Evolutionary conservation across 768 basidiomycete species (phyloP), one percentile per base, ranked within the genome.

Genomic region (Boletus speciosus): DNA sequence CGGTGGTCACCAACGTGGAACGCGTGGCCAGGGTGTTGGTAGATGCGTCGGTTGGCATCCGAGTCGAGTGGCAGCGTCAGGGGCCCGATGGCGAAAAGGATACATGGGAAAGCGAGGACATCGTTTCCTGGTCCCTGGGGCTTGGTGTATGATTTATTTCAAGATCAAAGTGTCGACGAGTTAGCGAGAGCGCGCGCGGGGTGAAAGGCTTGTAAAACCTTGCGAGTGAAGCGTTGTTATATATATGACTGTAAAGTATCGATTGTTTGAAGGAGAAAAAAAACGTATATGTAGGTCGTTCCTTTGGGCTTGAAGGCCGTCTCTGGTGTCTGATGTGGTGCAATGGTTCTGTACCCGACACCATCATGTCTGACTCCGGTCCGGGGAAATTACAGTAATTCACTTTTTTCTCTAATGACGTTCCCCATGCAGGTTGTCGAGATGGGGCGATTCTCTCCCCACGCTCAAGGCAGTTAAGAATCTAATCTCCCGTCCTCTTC

Each of bases 91-190:
- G 49, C 36, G 42, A 37, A 7, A 68, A 68, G 43, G 36, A 63
- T 10, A 66, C 63, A 10, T 68, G 66, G 63, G 66, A 67, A 34
- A 68, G 59, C 12, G 64, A 68, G 7, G 66, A 63, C 19, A 66
- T 68, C 8, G 47, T 68, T 5, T 51, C 66, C 4, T 63, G 59
- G 66, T 59, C 66, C 7, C 36, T 59, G 11, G 64, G 61, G 11
- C 36, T 60, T 29, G 66, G 66, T 9, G 64, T 54, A 35, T 66
- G 32, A 52, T 21, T 40, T 8, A 29, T 29, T 21, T 14, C 14
- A 21, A 21, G 8, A 29, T 1, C 29, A 29, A 21, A 41, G 14
- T 6, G 4, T 15, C 21, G 21, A 23, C 23, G 29, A 29, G 7
- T 23, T 21, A 4, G 6, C 21, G 25, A 27, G 21, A 23, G 12